A percentile compares a stretch with the other conserved stretches of the same genome.
Evolutionary conservation across 2,329 filamentous ascomycete species (phyloP).

Genomic region (Aspergillus sp.): DNA sequence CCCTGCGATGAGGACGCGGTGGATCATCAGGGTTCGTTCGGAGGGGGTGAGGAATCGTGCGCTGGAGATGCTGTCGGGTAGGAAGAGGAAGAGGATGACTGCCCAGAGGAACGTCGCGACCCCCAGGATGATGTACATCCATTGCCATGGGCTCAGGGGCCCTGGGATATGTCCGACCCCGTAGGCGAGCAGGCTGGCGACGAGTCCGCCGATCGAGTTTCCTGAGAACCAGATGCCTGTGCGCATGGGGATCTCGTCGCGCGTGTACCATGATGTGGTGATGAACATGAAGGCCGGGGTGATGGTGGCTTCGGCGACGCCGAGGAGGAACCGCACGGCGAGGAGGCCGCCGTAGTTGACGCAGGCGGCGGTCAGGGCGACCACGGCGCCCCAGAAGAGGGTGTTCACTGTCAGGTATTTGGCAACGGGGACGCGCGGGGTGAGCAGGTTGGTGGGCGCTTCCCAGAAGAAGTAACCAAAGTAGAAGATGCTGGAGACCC

Average conservation of each 20-base stretch:
- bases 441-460: slow-evolving; percentile 32
- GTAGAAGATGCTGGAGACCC: slow-evolving; percentile 54
- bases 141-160: slow-evolving; percentile 52
- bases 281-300: slow-evolving; percentile 58
- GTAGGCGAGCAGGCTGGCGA: slow-evolving; percentile 44
- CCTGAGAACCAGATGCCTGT: slow-evolving; percentile 56
- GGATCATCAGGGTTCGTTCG: slow-evolving; percentile 47
- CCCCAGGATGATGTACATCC: slow-evolving; percentile 60
- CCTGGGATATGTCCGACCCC: slow-evolving; percentile 56
- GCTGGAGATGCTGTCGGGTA: slow-evolving; percentile 55
- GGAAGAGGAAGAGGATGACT: slow-evolving; percentile 47
- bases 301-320: slow-evolving; percentile 56
- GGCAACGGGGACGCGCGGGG: slow-evolving; percentile 51
- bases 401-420: slow-evolving; percentile 48
- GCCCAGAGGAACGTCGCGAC: slow-evolving; percentile 53
- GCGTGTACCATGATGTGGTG: slow-evolving; percentile 57
- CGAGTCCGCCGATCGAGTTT: slow-evolving; percentile 18
- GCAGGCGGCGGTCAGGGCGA: slow-evolving; percentile 50
- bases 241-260: slow-evolving; percentile 55
- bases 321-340: slow-evolving; percentile 54
- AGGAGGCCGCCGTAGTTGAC: slow-evolving; percentile 52
- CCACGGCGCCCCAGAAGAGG: slow-evolving; percentile 50
- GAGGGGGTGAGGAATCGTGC: slow-evolving; percentile 58
- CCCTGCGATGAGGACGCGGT: slow-evolving; percentile 13
- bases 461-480: slow-evolving; percentile 51